phyloP scores from a whole-genome alignment of 2,329 filamentous ascomycete species.

The Tricladium varicosporioides region DNA sequence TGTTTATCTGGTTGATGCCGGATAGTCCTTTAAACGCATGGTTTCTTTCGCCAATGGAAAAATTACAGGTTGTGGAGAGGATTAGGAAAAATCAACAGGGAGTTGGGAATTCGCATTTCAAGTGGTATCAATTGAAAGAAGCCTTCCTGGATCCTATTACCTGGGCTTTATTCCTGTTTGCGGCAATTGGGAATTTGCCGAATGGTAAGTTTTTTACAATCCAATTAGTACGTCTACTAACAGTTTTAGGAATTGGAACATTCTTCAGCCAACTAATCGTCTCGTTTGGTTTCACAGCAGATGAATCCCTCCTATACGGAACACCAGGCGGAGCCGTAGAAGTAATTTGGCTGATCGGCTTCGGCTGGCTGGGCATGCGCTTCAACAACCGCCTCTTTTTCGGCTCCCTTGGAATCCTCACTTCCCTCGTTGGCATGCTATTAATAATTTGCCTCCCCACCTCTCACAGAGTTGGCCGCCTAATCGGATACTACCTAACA shows the following conservation, averaged over 20 bases:
- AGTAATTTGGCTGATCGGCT: constrained; percentile 27
- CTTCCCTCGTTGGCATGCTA: constrained; percentile 33
- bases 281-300: constrained; percentile 38
- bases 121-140: constrained; percentile 50
- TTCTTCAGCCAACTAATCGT: constrained; percentile 59
- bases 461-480: constrained; percentile 37
- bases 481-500: constrained; percentile 42
- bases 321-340: constrained; percentile 32
- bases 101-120: constrained; percentile 53
- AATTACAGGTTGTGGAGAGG: constrained; percentile 43
- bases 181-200: constrained; percentile 35
- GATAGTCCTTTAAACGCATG: constrained; percentile 43
- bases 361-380: constrained; percentile 30
- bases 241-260: constrained; percentile 47
- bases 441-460: constrained; percentile 38
- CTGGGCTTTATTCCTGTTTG: constrained; percentile 43
- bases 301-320: constrained; percentile 31
- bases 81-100: constrained; percentile 57
- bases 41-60: constrained; percentile 44
- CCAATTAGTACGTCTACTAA: background rate
- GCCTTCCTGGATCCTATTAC: constrained; percentile 36
- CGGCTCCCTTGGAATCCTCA: constrained; percentile 36
- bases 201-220: constrained; percentile 23
- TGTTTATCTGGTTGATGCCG: constrained; percentile 44
- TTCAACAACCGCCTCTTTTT: constrained; percentile 31